Base-by-base conservation (phyloP, 2,329 filamentous ascomycete species). In the Keithomyces neogunnii region DNA sequence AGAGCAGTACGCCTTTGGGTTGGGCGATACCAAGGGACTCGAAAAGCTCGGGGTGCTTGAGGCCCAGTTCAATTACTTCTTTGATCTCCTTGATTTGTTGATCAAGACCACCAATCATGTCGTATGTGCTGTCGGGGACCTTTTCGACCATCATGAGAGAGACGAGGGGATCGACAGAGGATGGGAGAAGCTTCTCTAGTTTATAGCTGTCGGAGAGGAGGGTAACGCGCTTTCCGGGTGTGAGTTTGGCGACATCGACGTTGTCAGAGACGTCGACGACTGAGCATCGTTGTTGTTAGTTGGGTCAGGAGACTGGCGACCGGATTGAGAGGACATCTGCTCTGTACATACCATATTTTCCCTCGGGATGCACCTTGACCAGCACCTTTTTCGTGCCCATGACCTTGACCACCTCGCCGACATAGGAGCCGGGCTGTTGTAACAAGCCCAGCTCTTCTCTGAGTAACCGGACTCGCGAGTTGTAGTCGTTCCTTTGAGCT, bases 61-160 rank as follows among this genome's bases (percentile, higher is more conserved):
- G 82, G 59, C 93, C 93, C 44, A 99, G 85, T 76, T 99, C 93
- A 69, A 99, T 97, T 63, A 99, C 93, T 73, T 99, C 93, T 75
- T 99, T 99, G 78, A 99, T 99, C 69, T 99, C 93, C 76, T 99
- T 97, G 76, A 99, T 97, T 69, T 99, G 93, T 70, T 99, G 92
- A 68, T 99, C 93, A 56, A 99, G 76, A 60, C 93, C 93, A 73
- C 93, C 93, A 69, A 99, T 99, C 93, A 99, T 99, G 74, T 99
- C 93, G 77, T 99, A 99, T 67, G 93, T 99, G 75, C 90, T 96
- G 77, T 99, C 93, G 13, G 93, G 93, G 13, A 99, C 93, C 79
- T 99, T 99, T 69, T 99, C 93, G 49, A 99, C 93, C 93, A 99
- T 99, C 93, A 99, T 99, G 68, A 99, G 88, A 36, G 93, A 99